Percentiles rank a stretch among this genome's conserved stretches.
Conservation (phyloP, 805 yeast species). For the Priceomyces haplophilus region DNA sequence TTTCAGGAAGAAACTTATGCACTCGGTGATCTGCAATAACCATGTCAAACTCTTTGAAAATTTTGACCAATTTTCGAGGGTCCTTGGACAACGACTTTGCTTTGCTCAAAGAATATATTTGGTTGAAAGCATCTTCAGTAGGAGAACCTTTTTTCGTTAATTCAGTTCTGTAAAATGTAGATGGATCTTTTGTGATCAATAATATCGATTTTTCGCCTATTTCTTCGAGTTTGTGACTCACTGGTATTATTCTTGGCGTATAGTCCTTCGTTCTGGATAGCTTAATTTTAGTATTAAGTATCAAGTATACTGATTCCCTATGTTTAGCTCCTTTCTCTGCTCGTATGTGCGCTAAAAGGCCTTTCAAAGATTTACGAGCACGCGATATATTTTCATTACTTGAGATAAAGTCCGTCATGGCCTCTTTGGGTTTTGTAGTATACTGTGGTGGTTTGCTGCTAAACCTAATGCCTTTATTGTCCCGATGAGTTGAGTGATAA, state of each 20-base stretch:
- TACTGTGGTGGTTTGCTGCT: background rate
- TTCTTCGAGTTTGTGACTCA: slow-evolving; percentile 50
- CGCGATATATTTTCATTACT: slow-evolving; percentile 14
- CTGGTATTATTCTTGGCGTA: slow-evolving; percentile 46
- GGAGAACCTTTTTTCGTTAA: slow-evolving; percentile 48
- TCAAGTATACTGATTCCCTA: slow-evolving; percentile 26
- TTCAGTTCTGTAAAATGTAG: slow-evolving; percentile 50
- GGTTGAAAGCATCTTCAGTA: slow-evolving; percentile 60
- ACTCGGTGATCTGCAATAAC: slow-evolving; percentile 69
- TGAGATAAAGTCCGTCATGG: slow-evolving; percentile 12
- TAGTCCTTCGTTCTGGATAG: slow-evolving; percentile 32
- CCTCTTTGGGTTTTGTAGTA: background rate
- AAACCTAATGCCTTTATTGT: background rate
- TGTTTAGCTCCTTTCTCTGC: slow-evolving; percentile 13
- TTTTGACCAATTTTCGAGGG: slow-evolving; percentile 43
- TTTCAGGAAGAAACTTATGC: slow-evolving; percentile 54
- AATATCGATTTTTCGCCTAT: slow-evolving; percentile 51
- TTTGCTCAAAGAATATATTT: slow-evolving; percentile 58
- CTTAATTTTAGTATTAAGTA: slow-evolving; percentile 31
- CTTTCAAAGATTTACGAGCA: slow-evolving; percentile 13
- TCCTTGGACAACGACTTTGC: slow-evolving; percentile 46
- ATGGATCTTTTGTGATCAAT: slow-evolving; percentile 73
- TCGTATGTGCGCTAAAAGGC: slow-evolving; percentile 15
- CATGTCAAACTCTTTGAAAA: slow-evolving; percentile 61
- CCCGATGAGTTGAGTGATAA: background rate